Conservation (phyloP, 1,139 yeast species). For the Yamadazyma kanchanaburiensis region DNA sequence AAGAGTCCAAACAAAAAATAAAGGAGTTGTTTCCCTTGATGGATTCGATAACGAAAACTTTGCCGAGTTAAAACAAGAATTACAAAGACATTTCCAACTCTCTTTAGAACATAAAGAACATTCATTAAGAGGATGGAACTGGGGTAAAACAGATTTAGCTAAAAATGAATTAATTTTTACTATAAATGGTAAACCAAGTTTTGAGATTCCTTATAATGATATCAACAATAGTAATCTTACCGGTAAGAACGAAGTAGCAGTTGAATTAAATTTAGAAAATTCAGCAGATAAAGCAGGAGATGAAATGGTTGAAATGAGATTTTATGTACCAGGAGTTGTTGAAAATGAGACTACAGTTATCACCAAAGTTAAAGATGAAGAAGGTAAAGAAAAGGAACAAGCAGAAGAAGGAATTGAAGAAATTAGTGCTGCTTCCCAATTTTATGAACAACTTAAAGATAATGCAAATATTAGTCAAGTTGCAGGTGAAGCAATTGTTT, state of each 20-base stretch:
- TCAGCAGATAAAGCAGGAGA: slow-evolving; percentile 74
- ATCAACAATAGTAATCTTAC: slow-evolving; percentile 88
- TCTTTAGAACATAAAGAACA: slow-evolving; percentile 83
- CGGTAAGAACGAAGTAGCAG: slow-evolving; percentile 89
- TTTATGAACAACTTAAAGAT: slow-evolving; percentile 88
- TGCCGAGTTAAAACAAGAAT: slow-evolving; percentile 74
- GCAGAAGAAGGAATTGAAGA: slow-evolving; percentile 51
- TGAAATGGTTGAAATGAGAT: slow-evolving; percentile 90
- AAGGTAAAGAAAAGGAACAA: slow-evolving; percentile 25
- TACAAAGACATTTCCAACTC: slow-evolving; percentile 72
- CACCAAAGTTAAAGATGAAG: slow-evolving; percentile 29
- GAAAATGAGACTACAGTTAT: slow-evolving; percentile 42
- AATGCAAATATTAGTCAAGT: slow-evolving; percentile 96
- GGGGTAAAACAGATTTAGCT: slow-evolving; percentile 95
- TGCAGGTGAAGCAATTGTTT: slow-evolving; percentile 95
- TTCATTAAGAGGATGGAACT: slow-evolving; percentile 96
- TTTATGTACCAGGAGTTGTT: slow-evolving; percentile 83
- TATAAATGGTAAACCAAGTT: slow-evolving; percentile 83
- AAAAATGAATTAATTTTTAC: slow-evolving; percentile 86
- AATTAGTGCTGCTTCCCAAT: slow-evolving; percentile 74
- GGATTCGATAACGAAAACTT: slow-evolving; percentile 88
- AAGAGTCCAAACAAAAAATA: slow-evolving; percentile 82
- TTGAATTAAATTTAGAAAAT: slow-evolving; percentile 71
- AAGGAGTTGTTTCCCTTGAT: slow-evolving; percentile 83
- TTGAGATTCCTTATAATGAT: slow-evolving; percentile 81